Evolutionary conservation across 305 asterid species (phyloP).

Genomic region (Ilex paraguariensis): DNA sequence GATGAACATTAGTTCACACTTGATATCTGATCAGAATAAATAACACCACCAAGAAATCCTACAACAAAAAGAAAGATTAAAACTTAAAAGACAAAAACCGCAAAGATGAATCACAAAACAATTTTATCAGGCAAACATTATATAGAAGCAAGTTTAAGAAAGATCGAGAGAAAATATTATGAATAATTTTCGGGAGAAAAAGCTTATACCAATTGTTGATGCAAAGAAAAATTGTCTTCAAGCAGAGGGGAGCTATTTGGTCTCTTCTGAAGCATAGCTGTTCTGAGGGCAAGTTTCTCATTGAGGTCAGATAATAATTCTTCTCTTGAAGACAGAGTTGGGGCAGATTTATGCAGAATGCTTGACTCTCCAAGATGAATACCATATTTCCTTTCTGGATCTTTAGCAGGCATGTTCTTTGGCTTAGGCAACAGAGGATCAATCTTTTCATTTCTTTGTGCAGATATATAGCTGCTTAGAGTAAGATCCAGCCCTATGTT

Average conservation of each 20-base stretch:
- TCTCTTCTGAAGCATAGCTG: constrained; percentile 22
- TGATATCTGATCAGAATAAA: background rate
- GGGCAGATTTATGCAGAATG: background rate
- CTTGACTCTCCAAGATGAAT: constrained; percentile 1
- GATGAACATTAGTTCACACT: no score
- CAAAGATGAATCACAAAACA: background rate
- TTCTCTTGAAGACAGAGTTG: constrained; percentile 10
- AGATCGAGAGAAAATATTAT: no score
- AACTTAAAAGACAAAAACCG: background rate
- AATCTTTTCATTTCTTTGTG: background rate
- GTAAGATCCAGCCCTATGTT: constrained; percentile 17
- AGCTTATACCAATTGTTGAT: constrained; percentile 34
- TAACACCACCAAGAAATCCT: background rate
- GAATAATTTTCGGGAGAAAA: background rate
- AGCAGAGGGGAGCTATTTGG: constrained; percentile 19
- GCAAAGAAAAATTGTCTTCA: constrained; percentile 24
- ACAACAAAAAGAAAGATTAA: background rate
- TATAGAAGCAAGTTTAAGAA: background rate
- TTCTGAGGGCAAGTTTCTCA: constrained; percentile 31
- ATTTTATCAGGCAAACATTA: background rate
- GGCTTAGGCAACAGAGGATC: constrained; percentile 2
- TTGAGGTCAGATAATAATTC: constrained; percentile 51
- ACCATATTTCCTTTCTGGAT: background rate
- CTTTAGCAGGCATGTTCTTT: constrained; percentile 4
- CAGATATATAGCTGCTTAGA: constrained; percentile 7